Conservation (phyloP, 805 yeast genomes). For the Wickerhamiella vanderwaltii region DNA sequence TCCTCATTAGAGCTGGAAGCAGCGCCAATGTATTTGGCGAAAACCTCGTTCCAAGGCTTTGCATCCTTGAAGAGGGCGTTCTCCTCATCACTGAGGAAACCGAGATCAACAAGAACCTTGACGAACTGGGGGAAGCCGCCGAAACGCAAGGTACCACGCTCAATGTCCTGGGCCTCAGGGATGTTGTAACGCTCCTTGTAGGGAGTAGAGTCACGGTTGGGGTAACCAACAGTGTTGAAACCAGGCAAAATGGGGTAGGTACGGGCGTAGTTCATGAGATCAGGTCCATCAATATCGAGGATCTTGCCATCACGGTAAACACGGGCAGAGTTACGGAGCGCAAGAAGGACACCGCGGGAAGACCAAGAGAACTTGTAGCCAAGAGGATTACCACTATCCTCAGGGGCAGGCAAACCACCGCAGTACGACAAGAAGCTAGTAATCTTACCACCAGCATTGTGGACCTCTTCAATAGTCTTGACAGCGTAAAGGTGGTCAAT, state of each 20-base stretch:
- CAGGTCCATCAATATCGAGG: conserved; percentile 72
- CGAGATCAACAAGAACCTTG: conserved; percentile 87
- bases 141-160: conserved; percentile 94
- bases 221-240: conserved; percentile 86
- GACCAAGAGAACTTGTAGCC: conserved; percentile 99
- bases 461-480: conserved; percentile 96
- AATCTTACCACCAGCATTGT: conserved; percentile 79
- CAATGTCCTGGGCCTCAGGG: conserved; percentile 94
- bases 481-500: conserved; percentile 96
- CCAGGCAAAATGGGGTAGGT: conserved; percentile 96
- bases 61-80: conserved; percentile 41
- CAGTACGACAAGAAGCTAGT: conserved; percentile 91
- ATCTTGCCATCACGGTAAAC: conserved; percentile 79
- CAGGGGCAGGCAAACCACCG: conserved; percentile 99
- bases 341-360: conserved; percentile 92
- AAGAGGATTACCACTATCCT: conserved; percentile 91
- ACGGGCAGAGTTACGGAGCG: conserved; percentile 85
- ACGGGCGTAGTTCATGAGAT: conserved; percentile 86
- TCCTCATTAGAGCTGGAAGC: conserved; percentile 57
- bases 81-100: conserved; percentile 73
- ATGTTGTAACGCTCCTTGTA: conserved; percentile 85
- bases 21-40: conserved; percentile 64
- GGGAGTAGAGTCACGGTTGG: conserved; percentile 94
- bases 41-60: conserved; percentile 80
- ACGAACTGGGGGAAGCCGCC: conserved; percentile 98